Base-by-base conservation (phyloP, 208 protist species). In the Leishmania turanica region DNA sequence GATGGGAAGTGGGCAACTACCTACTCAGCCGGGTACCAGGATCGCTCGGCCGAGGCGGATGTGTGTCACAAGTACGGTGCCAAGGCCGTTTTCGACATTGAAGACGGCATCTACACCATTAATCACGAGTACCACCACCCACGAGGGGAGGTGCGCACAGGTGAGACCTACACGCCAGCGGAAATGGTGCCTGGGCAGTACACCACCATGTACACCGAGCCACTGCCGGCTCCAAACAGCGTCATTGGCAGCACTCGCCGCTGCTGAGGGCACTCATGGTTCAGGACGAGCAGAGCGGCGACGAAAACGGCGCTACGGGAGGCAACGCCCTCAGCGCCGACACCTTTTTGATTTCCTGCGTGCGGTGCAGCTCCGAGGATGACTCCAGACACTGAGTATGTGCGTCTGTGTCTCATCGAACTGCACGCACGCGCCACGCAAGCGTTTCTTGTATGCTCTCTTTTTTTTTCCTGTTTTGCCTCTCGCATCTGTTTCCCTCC, bases 141-240 rank as follows among this genome's bases (percentile, higher is more conserved):
- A 24, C 90, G 95, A 47, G 83, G 88, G 58, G 95, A 96, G 77
- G 90, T 88, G 42, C 78, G 69, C n/a, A 96, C 91, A 6, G 91
- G 90, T 15, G 91, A 96, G 79, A 90, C 45, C 15, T 97, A 97
- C 82, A 92, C 87, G 31, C 92, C 95, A 34, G 76, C 88, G 1
- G 84, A 96, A 80, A 84, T 98, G 71, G 95, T 98, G 1, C 95
- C 93, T 42, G 93, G 93, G 40, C 95, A 98, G 85, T 96, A 98
- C 84, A 90, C 84, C 40, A 89, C 91, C 21, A 98, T 97, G 92
- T 82, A 89, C 49, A 76, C 83, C 74, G 85, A 95, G 76, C 90
- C 95, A 37, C 88, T 96, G 60, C 91, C 95, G 58, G 94, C 92
- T n/a, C 84, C 86, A 13, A 97, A 96, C 81, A 62, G 47, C 58